Base-by-base conservation (phyloP, 1,139 yeast species). In the Entelexis sorbosivorans region DNA sequence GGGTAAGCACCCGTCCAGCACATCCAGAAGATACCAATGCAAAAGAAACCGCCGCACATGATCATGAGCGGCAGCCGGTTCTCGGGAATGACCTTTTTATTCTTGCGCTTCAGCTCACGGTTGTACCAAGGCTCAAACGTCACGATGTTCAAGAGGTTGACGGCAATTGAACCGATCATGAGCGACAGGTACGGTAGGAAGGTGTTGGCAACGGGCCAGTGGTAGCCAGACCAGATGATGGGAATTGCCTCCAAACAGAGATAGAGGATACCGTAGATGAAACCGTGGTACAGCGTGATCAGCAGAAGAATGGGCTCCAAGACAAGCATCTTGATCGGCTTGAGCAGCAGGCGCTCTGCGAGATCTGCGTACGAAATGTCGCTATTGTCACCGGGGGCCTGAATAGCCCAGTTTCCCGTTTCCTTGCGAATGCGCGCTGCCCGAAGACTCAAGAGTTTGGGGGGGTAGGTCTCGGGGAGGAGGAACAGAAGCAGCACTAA, bases 201-300 rank as follows among this genome's bases (percentile, higher is more conserved):
- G 3, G 46, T 32, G 32, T 53, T 53, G 10, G 57, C 59, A 2
- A 58, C 57, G 35, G 52, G 48, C 56, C 55, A 59, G 8, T 63
- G 59, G 59, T 76, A 80, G 7, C 28, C 38, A 5, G 70, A 69
- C 63, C 85, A 87, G 39, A 85, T 78, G 56, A 83, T 69, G 26
- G 95, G 95, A 60, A 82, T 78, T 1, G 93, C 93, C 44, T 85
- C 83, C 58, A 87, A 70, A 65, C 84, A 76, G 60, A 86, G 66
- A 64, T 87, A 87, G 16, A 85, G 68, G 64, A 86, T 80, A 58
- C 95, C 95, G 64, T 86, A 87, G 56, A 86, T 80, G 66, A 86
- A 85, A 2, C 95, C 82, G 63, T 82, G 83, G 71, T 85, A 87
- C 40, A 86, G 62, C 24, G 86, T 79, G 17, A 82, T 66, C 2